Base-by-base conservation (phyloP, 352 stramenopile species). In the Phytopythium kandeliae region DNA sequence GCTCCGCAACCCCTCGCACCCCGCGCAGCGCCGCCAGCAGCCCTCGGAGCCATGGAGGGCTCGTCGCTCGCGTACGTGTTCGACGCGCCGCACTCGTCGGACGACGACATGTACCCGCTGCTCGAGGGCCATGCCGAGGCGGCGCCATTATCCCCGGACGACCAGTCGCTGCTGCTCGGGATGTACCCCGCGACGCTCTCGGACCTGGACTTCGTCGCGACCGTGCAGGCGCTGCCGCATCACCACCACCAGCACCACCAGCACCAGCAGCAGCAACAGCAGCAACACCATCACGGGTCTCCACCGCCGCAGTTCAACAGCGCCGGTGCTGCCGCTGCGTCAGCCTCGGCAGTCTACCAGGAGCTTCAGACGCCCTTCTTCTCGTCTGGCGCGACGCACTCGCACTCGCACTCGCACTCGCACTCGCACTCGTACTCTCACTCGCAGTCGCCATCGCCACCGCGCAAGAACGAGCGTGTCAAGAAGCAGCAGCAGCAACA, bases 41-140 rank as follows among this genome's bases (percentile, higher is more conserved):
- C 35, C 12, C 5, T 5, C 35, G 6, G 22, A 16, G 33, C 17
- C 9, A 70, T 71, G 62, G 62, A 70, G 62, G 52, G 50, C 17
- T 50, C 44, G 41, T 45, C 61, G 24, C 48, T 86, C 43, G 67
- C 74, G 49, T 71, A 80, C 54, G 70, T 78, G 28, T 85, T 86
- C 63, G 62, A 73, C 42, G 62, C 63, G 30, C 26, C 51, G 34
- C 43, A 71, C 12, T 46, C 62, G 24, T 50, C 62, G 16, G 67
- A 80, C 22, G 73, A 85, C 47, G 76, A 85, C 48, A 66, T 87
- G 50, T 87, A 85, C 54, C 70, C 75, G 53, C 71, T 87, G 40
- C 56, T 85, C 31, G 61, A 62, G 2, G 63, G 68, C 24, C 59
- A 69, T 12, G 30, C 56, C 40, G 48, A 54, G 22, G 62, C 62